phyloP scores from a whole-genome alignment of 805 yeast species.

The Myxozyma udenii region DNA sequence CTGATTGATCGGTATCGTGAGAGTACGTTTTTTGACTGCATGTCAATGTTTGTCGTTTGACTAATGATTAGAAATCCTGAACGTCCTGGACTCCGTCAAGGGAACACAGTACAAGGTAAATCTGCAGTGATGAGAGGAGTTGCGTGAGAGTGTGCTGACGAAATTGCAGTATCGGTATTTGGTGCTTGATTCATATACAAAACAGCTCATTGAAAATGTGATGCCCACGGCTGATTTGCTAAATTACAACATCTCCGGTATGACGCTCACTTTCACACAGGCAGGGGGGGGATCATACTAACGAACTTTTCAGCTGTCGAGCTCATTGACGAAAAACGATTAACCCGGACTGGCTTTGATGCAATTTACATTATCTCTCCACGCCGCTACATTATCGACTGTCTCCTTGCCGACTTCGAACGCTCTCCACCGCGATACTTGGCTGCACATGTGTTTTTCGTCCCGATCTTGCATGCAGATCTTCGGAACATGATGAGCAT shows the following conservation, averaged over 20 bases:
- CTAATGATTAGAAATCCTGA: constrained; percentile 10
- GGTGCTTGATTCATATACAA: constrained; percentile 57
- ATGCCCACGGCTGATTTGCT: constrained; percentile 14
- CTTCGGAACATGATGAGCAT: constrained; percentile 28
- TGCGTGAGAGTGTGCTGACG: no score
- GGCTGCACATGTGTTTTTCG: constrained; percentile 66
- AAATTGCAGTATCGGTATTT: no score
- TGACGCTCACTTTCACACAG: no score
- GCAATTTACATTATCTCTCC: constrained; percentile 81
- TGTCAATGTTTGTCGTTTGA: no score
- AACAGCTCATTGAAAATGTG: constrained; percentile 45
- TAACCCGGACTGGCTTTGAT: constrained; percentile 61
- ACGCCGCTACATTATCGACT: constrained; percentile 61
- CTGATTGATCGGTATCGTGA: constrained; percentile 17
- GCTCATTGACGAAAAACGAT: constrained; percentile 57
- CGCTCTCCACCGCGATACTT: constrained; percentile 68
- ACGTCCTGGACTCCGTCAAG: constrained; percentile 21
- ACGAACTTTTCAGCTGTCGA: constrained; percentile 49
- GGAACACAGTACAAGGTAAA: no score
- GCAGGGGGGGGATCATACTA: not conserved
- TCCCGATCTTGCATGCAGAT: constrained; percentile 47
- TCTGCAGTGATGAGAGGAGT: no score
- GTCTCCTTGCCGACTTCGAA: constrained; percentile 71
- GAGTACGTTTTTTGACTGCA: no score
- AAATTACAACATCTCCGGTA: constrained; percentile 25